Percentiles rank a stretch among this genome's conserved stretches.
Conservation (phyloP, 257 asterid genomes). For the Osmanthus fragrans region DNA sequence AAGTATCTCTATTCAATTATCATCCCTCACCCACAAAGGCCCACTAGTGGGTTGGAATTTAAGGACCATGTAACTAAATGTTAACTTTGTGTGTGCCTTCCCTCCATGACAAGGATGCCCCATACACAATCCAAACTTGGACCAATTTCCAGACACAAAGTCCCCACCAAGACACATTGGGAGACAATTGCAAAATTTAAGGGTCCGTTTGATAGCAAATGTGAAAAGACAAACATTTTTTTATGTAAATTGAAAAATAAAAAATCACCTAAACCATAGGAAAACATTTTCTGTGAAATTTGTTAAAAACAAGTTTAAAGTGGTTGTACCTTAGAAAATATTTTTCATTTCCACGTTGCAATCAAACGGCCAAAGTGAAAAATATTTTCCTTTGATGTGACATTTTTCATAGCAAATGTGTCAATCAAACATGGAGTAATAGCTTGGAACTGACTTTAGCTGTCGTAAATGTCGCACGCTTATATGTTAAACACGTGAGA, state of each 20-base stretch:
- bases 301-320: no score
- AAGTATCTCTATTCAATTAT: neutral
- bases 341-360: no score
- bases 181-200: constrained; percentile 39
- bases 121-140: constrained; percentile 34
- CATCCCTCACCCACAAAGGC: constrained; percentile 21
- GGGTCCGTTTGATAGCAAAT: no score
- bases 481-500: constrained; percentile 1
- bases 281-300: no score
- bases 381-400: no score
- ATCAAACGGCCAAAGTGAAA: no score
- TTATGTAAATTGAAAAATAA: no score
- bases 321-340: no score
- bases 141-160: constrained; percentile 47
- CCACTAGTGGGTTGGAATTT: constrained; percentile 21
- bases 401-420: no score
- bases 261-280: no score
- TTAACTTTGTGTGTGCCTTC: constrained; percentile 43
- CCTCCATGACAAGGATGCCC: constrained; percentile 44
- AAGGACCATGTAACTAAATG: constrained; percentile 47
- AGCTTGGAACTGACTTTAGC: constrained; percentile 61
- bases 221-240: no score
- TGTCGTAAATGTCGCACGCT: constrained; percentile 83
- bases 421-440: no score
- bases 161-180: constrained; percentile 61